Conservation (phyloP, 192 early-diverging fungal genomes). For the Entomortierella lignicola region DNA sequence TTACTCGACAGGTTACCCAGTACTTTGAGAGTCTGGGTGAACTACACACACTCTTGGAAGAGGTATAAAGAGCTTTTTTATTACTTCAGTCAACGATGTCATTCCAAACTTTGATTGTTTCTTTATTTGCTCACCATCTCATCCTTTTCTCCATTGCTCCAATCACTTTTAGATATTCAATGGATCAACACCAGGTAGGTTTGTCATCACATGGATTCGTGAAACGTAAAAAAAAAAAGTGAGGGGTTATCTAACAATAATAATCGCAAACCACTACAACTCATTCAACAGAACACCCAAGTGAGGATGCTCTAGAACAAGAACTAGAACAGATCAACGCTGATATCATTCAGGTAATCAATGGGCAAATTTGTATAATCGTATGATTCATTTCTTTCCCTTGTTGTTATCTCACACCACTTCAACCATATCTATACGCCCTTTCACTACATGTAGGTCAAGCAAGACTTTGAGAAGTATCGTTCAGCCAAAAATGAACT, state of each 20-base stretch:
- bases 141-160: neutral
- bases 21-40: conserved; percentile 48
- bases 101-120: too few relatives aligned
- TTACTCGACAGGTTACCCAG: conserved; percentile 47
- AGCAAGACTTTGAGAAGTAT: conserved; percentile 45
- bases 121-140: too few relatives aligned
- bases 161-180: conserved; percentile 42
- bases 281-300: conserved; percentile 49
- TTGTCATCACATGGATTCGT: too few relatives aligned
- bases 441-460: conserved; percentile 13
- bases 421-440: neutral
- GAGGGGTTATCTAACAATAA: too few relatives aligned
- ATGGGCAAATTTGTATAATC: too few relatives aligned
- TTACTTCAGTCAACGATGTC: too few relatives aligned
- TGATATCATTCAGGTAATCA: conserved; percentile 27
- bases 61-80: too few relatives aligned
- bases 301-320: conserved; percentile 22
- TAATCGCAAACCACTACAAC: too few relatives aligned
- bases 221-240: too few relatives aligned
- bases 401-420: neutral
- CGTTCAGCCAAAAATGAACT: conserved; percentile 37
- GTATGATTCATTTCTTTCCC: too few relatives aligned
- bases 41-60: conserved; percentile 35
- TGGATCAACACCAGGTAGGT: conserved; percentile 52
- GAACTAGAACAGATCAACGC: conserved; percentile 32